phyloP scores from a whole-genome alignment of 495 filamentous ascomycete genomes.

The Arthonia radiata region DNA sequence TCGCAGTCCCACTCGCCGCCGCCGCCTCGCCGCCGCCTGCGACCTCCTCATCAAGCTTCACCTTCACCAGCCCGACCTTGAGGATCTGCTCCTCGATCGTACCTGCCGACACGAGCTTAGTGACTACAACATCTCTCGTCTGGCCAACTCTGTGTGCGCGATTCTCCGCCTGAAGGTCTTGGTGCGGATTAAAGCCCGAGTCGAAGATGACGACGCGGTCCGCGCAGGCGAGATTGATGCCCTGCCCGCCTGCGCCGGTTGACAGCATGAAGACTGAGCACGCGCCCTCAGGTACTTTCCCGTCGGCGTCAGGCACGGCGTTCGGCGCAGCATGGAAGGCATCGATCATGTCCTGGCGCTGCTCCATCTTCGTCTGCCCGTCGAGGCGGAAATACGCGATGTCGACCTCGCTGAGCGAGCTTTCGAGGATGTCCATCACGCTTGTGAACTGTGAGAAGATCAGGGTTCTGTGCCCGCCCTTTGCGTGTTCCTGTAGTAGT shows the following conservation, averaged over 20 bases:
- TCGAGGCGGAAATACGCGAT: conserved; percentile 59
- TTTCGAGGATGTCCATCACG: conserved; percentile 71
- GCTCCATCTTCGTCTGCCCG: conserved; percentile 57
- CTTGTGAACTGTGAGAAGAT: conserved; percentile 85
- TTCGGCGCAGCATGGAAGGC: too few relatives aligned
- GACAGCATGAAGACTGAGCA: conserved; percentile 87
- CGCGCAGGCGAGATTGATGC: conserved; percentile 80
- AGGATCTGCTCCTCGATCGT: conserved; percentile 90
- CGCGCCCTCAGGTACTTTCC: conserved; percentile 52
- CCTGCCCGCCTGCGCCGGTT: conserved; percentile 80
- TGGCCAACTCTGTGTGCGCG: conserved; percentile 89
- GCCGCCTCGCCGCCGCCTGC: conserved; percentile 24
- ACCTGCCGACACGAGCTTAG: conserved; percentile 51
- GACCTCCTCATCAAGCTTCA: conserved; percentile 75
- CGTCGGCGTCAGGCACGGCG: too few relatives aligned
- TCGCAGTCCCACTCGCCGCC: too few relatives aligned
- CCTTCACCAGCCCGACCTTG: conserved; percentile 67
- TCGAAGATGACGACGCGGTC: conserved; percentile 98
- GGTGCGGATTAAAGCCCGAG: conserved; percentile 83
- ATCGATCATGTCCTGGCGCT: conserved; percentile 69
- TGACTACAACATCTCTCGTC: conserved; percentile 64
- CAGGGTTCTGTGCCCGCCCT: conserved; percentile 64
- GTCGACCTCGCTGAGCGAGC: conserved; percentile 37
- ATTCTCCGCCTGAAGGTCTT: conserved; percentile 90
- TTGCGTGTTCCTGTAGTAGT: conserved; percentile 44